Evolutionary conservation across 2,329 filamentous ascomycete species (phyloP), one percentile per base, ranked within the genome.

Genomic region (Paracoccidioides brasiliensis): DNA sequence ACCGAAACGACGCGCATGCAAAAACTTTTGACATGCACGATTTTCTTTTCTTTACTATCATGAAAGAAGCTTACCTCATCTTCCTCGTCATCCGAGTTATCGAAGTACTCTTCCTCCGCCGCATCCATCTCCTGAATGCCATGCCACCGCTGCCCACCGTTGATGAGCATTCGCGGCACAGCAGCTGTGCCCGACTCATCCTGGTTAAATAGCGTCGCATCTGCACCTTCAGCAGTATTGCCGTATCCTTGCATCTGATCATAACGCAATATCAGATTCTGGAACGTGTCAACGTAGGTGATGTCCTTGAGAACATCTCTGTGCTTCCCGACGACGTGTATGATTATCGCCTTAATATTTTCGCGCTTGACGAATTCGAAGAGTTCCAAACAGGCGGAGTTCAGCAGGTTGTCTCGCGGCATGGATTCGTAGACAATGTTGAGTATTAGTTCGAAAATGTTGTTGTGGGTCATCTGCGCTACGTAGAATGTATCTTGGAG

Each of bases 91-190:
- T 96, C 90, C 0, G 87, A 89, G 0, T 81, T 82, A 64, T 95
- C 91, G 79, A 94, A 97, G 70, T 97, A 98, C 45, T 91, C 89
- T 64, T 96, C 91, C 68, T 96, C 88, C 9, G 85, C 83, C 5
- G 84, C 79, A 66, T 96, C 91, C 66, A 90, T 80, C 54, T 95
- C 90, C 65, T 88, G 88, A 67, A 94, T 79, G 46, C 81, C 83
- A 61, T 83, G 81, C 69, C 86, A 85, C 58, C 82, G 72, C 57
- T 74, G 77, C n/a, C 42, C 41, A 10, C 78, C 77, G 37, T 78
- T 78, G 57, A 81, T 83, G 55, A 79, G 68, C 41, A 76, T 74
- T 56, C 73, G 70, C 9, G 64, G 67, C 8, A 72, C 67, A 41
- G 71, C 68, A 28, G 81, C 80, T 22, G 22, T 22, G 2, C 22